These are phyloP conservation scores for Penicillium flavigenum DNA, from an alignment of 495 filamentous ascomycete species.

Conservation along the genomic window DNA sequence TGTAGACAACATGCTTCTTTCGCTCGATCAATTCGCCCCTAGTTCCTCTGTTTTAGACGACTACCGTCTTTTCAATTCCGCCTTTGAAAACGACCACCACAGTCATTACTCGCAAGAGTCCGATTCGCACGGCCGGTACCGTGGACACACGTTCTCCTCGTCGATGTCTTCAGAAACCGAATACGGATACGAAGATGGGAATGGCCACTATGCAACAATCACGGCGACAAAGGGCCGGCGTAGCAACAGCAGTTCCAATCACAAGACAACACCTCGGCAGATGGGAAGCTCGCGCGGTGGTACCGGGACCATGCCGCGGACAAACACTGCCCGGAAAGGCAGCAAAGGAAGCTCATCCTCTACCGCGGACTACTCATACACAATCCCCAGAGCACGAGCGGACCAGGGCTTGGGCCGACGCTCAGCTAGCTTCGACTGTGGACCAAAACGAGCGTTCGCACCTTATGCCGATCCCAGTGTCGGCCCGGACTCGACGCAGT, in stretches of 20 bases:
- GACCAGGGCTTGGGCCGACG: slow-evolving; percentile 55
- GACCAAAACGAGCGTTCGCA: slow-evolving; percentile 37
- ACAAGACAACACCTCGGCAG: slow-evolving; percentile 59
- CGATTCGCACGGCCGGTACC: slow-evolving; percentile 41
- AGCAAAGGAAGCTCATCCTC: slow-evolving; percentile 74
- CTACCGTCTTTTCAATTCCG: slow-evolving; percentile 44
- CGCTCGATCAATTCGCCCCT: slow-evolving; percentile 73
- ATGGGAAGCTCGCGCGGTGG: slow-evolving; percentile 60
- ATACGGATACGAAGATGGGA: slow-evolving; percentile 63
- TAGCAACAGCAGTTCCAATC: slow-evolving; percentile 81
- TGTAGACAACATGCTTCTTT: slow-evolving; percentile 88
- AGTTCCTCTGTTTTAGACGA: slow-evolving; percentile 43
- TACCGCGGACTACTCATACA: slow-evolving; percentile 61
- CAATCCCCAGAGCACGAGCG: slow-evolving; percentile 50
- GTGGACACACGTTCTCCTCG: slow-evolving; percentile 64
- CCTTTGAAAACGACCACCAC: slow-evolving; percentile 36
- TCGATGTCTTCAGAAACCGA: slow-evolving; percentile 75
- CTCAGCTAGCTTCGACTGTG: slow-evolving; percentile 78
- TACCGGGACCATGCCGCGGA: slow-evolving; percentile 26
- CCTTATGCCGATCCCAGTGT: slow-evolving; percentile 26
- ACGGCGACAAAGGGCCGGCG: slow-evolving; percentile 54
- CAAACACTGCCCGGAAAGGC: slow-evolving; percentile 51
- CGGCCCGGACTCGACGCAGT: slow-evolving; percentile 33
- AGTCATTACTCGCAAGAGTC: slow-evolving; percentile 29
- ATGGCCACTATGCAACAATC: slow-evolving; percentile 59